Percentiles rank a stretch among this genome's conserved stretches.
Conservation (phyloP, 2,329 filamentous ascomycete species). For the Aspergillus sergii region DNA sequence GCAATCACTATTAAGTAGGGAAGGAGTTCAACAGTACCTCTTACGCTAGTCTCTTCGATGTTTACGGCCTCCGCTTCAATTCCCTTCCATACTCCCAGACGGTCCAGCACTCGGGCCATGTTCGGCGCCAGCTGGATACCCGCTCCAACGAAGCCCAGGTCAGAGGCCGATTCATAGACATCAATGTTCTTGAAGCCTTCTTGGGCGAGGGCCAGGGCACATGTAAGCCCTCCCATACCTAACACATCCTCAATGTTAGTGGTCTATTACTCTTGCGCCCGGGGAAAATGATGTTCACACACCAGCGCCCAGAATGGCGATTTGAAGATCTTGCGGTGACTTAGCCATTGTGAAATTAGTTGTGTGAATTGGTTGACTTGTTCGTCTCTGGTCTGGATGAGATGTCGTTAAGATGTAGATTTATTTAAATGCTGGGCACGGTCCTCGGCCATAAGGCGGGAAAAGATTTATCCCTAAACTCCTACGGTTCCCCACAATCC, state of each 20-base stretch:
- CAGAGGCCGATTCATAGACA: constrained; percentile 72
- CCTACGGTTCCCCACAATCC: constrained; percentile 17
- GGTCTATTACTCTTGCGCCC: not conserved
- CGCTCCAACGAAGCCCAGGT: constrained; percentile 79
- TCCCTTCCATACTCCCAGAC: constrained; percentile 70
- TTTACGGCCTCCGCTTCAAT: constrained; percentile 73
- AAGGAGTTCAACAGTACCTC: constrained; percentile 49
- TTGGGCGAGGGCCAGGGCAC: constrained; percentile 72
- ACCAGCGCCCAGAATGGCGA: constrained; percentile 53
- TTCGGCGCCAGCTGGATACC: constrained; percentile 85
- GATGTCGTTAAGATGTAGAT: not conserved
- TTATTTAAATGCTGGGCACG: not conserved
- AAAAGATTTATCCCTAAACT: constrained; percentile 15
- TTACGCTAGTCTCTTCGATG: constrained; percentile 71
- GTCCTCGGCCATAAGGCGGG: constrained; percentile 10
- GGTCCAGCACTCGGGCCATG: constrained; percentile 74
- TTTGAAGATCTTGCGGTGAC: constrained; percentile 38
- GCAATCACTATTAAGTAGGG: no score
- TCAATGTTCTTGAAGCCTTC: constrained; percentile 74
- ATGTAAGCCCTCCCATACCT: constrained; percentile 75
- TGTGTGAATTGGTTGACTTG: not conserved
- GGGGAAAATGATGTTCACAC: not conserved
- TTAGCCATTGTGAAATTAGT: constrained; percentile 25
- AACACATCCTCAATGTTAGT: not conserved
- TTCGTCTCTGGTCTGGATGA: no score